A percentile compares a stretch with the other conserved stretches of the same genome.
Evolutionary conservation across 805 yeast species (phyloP).

Genomic region (Ogataea angusta): DNA sequence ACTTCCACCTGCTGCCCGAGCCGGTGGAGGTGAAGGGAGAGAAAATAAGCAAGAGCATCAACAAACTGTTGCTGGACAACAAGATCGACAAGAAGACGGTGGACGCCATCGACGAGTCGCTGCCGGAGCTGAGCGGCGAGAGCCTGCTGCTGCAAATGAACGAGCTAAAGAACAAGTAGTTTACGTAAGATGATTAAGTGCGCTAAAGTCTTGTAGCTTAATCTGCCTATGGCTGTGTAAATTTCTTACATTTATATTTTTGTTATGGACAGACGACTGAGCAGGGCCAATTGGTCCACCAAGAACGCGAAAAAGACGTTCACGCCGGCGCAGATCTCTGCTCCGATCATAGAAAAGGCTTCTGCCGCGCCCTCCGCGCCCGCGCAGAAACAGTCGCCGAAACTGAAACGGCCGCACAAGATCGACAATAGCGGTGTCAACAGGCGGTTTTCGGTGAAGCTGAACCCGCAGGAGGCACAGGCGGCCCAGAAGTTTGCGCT

Average conservation of each 20-base stretch:
- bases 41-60: slow-evolving; percentile 18
- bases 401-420: slow-evolving; percentile 16
- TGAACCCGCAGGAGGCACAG: slow-evolving; percentile 18
- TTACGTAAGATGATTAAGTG: neutral
- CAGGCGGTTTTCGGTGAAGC: slow-evolving; percentile 25
- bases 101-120: slow-evolving; percentile 17
- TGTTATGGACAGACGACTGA: slow-evolving; percentile 19
- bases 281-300: slow-evolving; percentile 30
- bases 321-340: slow-evolving; percentile 6
- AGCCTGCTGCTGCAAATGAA: slow-evolving; percentile 27
- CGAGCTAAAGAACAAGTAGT: slow-evolving; percentile 21
- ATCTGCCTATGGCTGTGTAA: neutral
- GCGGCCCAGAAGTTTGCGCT: neutral
- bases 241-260: neutral
- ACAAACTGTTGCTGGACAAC: slow-evolving; percentile 15
- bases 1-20: slow-evolving; percentile 12
- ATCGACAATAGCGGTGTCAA: slow-evolving; percentile 20
- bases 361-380: neutral
- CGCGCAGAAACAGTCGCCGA: slow-evolving; percentile 1
- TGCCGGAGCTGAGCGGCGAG: slow-evolving; percentile 21
- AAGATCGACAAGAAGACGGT: slow-evolving; percentile 14
- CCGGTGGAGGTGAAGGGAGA: slow-evolving; percentile 10
- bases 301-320: slow-evolving; percentile 8
- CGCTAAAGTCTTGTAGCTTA: neutral
- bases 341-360: slow-evolving; percentile 3